phyloP scores from a whole-genome alignment of 2,329 filamentous ascomycete species.

The Didymellaceae sp. region DNA sequence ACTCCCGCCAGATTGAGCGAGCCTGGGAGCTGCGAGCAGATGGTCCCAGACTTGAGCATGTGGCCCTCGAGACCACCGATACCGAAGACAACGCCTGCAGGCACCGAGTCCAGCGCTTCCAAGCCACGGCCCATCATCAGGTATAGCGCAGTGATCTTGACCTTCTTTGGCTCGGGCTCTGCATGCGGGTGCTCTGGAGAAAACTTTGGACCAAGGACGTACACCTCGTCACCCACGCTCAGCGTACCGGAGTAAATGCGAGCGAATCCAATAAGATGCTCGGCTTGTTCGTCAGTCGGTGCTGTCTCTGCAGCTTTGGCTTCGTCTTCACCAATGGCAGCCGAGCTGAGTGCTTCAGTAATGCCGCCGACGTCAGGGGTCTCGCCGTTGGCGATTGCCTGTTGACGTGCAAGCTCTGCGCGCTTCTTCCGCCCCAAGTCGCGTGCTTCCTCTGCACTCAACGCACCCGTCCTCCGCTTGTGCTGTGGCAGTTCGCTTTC shows the following conservation, averaged over 20 bases:
- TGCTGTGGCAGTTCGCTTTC: conserved; percentile 92
- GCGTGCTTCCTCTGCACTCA: conserved; percentile 88
- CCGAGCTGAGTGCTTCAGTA: conserved; percentile 65
- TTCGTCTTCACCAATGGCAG: conserved; percentile 58
- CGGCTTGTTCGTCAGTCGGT: conserved; percentile 72
- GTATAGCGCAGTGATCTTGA: conserved; percentile 87
- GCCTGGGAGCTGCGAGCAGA: conserved; percentile 86
- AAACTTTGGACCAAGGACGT: conserved; percentile 92
- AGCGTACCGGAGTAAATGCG: conserved; percentile 91
- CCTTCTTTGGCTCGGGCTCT: conserved; percentile 76
- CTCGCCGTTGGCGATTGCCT: conserved; percentile 60
- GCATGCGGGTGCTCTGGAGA: conserved; percentile 78
- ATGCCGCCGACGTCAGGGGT: conserved; percentile 60
- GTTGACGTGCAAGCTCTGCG: conserved; percentile 82
- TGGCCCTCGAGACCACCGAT: conserved; percentile 91
- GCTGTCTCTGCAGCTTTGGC: conserved; percentile 37
- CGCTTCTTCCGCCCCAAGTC: conserved; percentile 88
- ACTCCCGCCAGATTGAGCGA: conserved; percentile 91
- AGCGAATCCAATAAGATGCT: conserved; percentile 93
- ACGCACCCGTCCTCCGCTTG: conserved; percentile 69
- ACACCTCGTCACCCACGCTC: conserved; percentile 87
- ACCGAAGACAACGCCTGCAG: conserved; percentile 93
- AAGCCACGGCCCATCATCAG: conserved; percentile 93
- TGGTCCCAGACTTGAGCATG: conserved; percentile 92
- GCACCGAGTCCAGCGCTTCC: conserved; percentile 81